Evolutionary conservation across 768 basidiomycete species (phyloP).

Genomic region (Auriscalpium orientale): DNA sequence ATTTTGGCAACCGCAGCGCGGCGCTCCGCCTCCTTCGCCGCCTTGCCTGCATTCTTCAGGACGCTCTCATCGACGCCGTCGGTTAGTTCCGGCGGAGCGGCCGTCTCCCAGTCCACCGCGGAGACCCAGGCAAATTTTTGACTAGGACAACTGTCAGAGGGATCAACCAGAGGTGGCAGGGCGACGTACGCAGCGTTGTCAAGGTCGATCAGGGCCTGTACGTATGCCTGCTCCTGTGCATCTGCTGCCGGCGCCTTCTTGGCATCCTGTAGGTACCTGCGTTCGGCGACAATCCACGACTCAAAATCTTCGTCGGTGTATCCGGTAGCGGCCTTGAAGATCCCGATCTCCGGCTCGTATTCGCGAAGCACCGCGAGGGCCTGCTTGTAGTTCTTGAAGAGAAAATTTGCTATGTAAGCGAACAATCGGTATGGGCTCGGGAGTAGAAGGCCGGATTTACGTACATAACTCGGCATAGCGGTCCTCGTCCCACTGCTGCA

Average conservation of each 20-base stretch:
- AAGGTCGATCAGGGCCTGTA: not conserved
- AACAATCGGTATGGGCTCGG: too few species aligned
- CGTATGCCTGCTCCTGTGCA: not conserved
- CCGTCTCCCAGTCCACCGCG: not conserved
- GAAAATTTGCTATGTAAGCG: not conserved
- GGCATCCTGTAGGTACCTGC: not conserved
- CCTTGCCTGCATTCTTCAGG: too few species aligned
- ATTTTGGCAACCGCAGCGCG: too few species aligned
- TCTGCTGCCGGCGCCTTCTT: not conserved
- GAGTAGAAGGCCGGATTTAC: not conserved
- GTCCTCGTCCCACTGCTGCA: not conserved
- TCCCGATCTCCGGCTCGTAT: not conserved
- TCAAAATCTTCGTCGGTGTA: not conserved
- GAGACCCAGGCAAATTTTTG: not conserved
- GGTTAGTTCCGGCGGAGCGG: not conserved
- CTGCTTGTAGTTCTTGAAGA: not conserved
- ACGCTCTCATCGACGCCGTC: too few species aligned
- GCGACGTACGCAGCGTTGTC: not conserved
- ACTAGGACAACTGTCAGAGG: not conserved
- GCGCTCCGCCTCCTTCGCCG: too few species aligned
- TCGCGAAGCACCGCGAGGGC: not conserved
- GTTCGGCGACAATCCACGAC: not conserved
- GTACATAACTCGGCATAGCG: not conserved
- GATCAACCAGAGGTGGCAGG: not conserved
- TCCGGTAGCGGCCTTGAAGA: not conserved